Conservation (phyloP, 495 filamentous ascomycete species). For the Tuber umbilicatum region DNA sequence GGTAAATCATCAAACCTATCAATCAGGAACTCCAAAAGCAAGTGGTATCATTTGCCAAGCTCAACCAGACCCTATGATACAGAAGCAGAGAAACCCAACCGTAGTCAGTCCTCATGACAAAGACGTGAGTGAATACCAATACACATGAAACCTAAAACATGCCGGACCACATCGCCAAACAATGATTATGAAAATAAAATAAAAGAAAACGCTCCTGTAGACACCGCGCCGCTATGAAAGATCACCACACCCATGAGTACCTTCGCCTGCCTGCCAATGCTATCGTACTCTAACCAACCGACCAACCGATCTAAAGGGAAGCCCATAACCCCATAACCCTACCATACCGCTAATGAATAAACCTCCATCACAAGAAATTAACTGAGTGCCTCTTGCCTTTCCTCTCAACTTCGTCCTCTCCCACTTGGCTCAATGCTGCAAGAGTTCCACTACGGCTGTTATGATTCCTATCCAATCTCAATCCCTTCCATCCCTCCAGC, state of each 20-base stretch:
- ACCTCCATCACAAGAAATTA: constrained; percentile 37
- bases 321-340: neutral
- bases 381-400: constrained; percentile 39
- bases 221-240: constrained; percentile 19
- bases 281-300: constrained; percentile 7
- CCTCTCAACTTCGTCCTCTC: constrained; percentile 29
- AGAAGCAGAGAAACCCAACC: constrained; percentile 2
- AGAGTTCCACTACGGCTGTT: constrained; percentile 32
- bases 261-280: constrained; percentile 8
- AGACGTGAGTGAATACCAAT: neutral
- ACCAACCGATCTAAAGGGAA: constrained; percentile 11
- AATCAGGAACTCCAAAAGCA: neutral
- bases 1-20: neutral
- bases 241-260: constrained; percentile 12
- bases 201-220: constrained; percentile 18
- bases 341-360: neutral
- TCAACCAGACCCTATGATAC: neutral
- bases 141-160: neutral
- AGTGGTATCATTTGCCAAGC: neutral
- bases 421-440: constrained; percentile 37
- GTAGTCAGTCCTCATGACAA: neutral
- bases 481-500: constrained; percentile 73
- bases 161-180: neutral
- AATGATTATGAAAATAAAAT: neutral
- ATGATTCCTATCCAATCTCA: constrained; percentile 56